These are phyloP conservation scores for Paramecium tetraurelia DNA, from an alignment of 73 alveolate species.

Conservation along the genomic window DNA sequence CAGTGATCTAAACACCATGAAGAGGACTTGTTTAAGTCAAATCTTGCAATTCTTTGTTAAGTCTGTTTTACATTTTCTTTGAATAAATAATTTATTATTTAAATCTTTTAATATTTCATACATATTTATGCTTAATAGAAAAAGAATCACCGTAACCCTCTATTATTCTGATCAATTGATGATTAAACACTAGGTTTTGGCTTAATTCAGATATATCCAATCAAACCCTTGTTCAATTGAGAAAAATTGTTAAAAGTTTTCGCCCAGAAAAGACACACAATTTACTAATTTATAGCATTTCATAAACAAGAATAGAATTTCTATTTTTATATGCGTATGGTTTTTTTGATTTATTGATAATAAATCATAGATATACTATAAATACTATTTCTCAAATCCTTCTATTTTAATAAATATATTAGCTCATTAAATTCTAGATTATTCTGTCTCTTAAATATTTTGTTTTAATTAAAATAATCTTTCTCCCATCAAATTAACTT, in stretches of 20 bases:
- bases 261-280: neutral
- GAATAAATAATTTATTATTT: neutral
- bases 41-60: constrained; percentile 51
- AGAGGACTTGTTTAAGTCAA: constrained; percentile 18
- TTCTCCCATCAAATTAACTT: neutral
- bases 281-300: neutral
- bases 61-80: constrained; percentile 52
- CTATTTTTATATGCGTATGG: too few relatives aligned
- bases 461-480: neutral
- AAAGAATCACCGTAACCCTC: too few relatives aligned
- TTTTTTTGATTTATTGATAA: too few relatives aligned
- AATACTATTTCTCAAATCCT: neutral
- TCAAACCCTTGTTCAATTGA: too few relatives aligned
- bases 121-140: neutral
- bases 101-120: neutral
- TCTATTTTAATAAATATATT: too few relatives aligned
- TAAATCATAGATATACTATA: too few relatives aligned
- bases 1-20: constrained; percentile 16
- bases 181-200: too few relatives aligned
- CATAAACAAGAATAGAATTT: neutral
- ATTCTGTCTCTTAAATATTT: neutral
- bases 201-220: too few relatives aligned
- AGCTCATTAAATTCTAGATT: neutral
- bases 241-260: too few relatives aligned
- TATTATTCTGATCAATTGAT: neutral